These are phyloP conservation scores for Paecilomyces niveus DNA, from an alignment of 2,329 filamentous ascomycete genomes.

Conservation along the genomic window DNA sequence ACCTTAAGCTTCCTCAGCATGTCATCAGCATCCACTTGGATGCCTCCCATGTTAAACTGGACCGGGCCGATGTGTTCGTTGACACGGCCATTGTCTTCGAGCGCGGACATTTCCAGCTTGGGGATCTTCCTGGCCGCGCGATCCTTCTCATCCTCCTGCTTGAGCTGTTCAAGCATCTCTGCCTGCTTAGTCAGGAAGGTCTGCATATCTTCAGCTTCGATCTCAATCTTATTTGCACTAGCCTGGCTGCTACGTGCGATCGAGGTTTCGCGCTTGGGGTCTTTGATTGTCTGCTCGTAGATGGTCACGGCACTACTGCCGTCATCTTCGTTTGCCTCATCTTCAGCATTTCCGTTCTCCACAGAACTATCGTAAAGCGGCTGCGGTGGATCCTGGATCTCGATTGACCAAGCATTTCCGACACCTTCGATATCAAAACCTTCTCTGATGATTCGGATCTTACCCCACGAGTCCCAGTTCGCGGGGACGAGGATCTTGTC, in stretches of 20 bases:
- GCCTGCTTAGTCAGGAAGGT: conserved; percentile 69
- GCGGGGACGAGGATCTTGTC: conserved; percentile 92
- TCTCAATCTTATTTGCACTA: conserved; percentile 44
- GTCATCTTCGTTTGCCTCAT: conserved; percentile 17
- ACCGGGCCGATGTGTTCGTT: conserved; percentile 87
- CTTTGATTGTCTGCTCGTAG: conserved; percentile 73
- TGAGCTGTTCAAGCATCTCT: conserved; percentile 62
- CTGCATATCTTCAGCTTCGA: conserved; percentile 68
- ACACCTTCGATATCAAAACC: conserved; percentile 86
- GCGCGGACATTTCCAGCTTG: conserved; percentile 27
- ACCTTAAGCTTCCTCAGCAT: conserved; percentile 85
- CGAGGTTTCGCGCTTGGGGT: conserved; percentile 60
- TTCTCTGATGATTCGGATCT: conserved; percentile 85
- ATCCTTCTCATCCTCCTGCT: conserved; percentile 48
- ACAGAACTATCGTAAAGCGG: conserved; percentile 16
- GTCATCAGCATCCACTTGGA: conserved; percentile 90
- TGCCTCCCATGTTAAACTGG: conserved; percentile 97
- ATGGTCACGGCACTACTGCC: conserved; percentile 58
- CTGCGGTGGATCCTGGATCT: conserved; percentile 56
- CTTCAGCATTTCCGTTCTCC: conserved; percentile 17
- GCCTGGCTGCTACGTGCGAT: conserved; percentile 45
- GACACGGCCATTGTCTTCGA: conserved; percentile 37
- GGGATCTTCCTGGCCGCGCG: conserved; percentile 25
- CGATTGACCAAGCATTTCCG: conserved; percentile 77
- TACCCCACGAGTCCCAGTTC: conserved; percentile 98